Percentiles rank a stretch among this genome's conserved stretches.
Conservation (phyloP, 2,329 filamentous ascomycete species). For the Aspergillus tubingensis region DNA sequence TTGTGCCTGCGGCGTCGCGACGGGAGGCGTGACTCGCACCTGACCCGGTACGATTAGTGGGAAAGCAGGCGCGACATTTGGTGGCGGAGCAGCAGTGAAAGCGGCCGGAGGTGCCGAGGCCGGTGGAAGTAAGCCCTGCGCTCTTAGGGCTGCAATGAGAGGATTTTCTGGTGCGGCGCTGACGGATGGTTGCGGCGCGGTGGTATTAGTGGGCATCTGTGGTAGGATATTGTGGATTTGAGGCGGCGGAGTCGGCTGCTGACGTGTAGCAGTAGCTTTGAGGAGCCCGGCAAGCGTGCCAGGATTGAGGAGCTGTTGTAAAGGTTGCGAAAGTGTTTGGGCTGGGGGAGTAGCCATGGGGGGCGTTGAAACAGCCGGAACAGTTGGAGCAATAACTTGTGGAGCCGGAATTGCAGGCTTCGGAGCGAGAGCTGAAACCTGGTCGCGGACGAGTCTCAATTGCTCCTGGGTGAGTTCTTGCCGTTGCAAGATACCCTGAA, state of each 20-base stretch:
- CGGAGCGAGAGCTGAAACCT: slow-evolving; percentile 74
- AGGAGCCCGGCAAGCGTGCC: slow-evolving; percentile 48
- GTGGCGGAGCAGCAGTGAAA: slow-evolving; percentile 38
- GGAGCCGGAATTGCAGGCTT: slow-evolving; percentile 25
- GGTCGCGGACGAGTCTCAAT: slow-evolving; percentile 79
- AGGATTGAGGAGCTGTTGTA: slow-evolving; percentile 44
- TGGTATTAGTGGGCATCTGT: slow-evolving; percentile 60
- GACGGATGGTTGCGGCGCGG: slow-evolving; percentile 52
- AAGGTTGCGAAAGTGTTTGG: slow-evolving; percentile 38
- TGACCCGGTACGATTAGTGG: slow-evolving; percentile 45
- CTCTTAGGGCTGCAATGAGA: slow-evolving; percentile 67
- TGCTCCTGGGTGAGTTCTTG: slow-evolving; percentile 79
- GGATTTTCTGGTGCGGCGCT: slow-evolving; percentile 55
- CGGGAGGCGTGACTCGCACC: slow-evolving; percentile 38
- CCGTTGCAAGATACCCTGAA: slow-evolving; percentile 76
- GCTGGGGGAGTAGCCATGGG: slow-evolving; percentile 46
- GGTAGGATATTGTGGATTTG: slow-evolving; percentile 46
- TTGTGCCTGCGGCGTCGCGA: slow-evolving; percentile 36
- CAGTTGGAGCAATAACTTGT: slow-evolving; percentile 19
- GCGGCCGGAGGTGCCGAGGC: slow-evolving; percentile 46
- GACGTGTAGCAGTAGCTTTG: slow-evolving; percentile 45
- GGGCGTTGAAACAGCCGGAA: slow-evolving; percentile 36
- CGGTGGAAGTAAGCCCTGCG: slow-evolving; percentile 65
- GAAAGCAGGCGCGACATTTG: slow-evolving; percentile 40
- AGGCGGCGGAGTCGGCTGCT: slow-evolving; percentile 49